phyloP scores from a whole-genome alignment of 2,329 filamentous ascomycete species.

The Fusarium napiforme region DNA sequence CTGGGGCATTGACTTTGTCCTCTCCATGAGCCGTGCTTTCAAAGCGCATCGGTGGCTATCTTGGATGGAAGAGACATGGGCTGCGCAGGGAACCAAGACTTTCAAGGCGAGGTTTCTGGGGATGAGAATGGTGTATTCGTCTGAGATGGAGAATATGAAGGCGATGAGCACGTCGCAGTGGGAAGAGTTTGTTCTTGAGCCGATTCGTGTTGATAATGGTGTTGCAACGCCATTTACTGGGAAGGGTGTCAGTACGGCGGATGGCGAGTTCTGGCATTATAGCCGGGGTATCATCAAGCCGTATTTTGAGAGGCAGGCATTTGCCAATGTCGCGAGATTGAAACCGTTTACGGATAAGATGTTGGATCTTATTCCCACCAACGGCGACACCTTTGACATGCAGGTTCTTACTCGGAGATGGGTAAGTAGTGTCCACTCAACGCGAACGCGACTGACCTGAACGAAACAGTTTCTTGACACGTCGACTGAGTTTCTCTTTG shows the following conservation, averaged over 20 bases:
- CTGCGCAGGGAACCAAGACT: slow-evolving; percentile 16
- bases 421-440: neutral
- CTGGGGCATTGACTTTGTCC: slow-evolving; percentile 33
- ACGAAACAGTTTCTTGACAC: neutral
- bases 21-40: slow-evolving; percentile 30
- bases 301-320: slow-evolving; percentile 36
- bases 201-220: slow-evolving; percentile 30
- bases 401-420: neutral
- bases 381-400: slow-evolving; percentile 1
- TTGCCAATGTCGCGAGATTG: slow-evolving; percentile 31
- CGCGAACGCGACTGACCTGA: too few relatives aligned
- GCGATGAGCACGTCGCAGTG: slow-evolving; percentile 38
- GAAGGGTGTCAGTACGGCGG: slow-evolving; percentile 30
- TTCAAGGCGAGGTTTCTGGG: slow-evolving; percentile 39
- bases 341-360: slow-evolving; percentile 29
- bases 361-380: neutral
- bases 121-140: slow-evolving; percentile 32
- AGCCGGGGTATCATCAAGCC: slow-evolving; percentile 36
- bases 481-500: neutral
- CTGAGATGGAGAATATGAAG: slow-evolving; percentile 38
- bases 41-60: slow-evolving; percentile 31
- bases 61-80: slow-evolving; percentile 30
- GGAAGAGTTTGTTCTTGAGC: slow-evolving; percentile 36
- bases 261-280: slow-evolving; percentile 36
- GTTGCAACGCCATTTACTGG: slow-evolving; percentile 32